Conservation (phyloP, 371 early-diverging fungal genomes). For the Mucor velutinosus region DNA sequence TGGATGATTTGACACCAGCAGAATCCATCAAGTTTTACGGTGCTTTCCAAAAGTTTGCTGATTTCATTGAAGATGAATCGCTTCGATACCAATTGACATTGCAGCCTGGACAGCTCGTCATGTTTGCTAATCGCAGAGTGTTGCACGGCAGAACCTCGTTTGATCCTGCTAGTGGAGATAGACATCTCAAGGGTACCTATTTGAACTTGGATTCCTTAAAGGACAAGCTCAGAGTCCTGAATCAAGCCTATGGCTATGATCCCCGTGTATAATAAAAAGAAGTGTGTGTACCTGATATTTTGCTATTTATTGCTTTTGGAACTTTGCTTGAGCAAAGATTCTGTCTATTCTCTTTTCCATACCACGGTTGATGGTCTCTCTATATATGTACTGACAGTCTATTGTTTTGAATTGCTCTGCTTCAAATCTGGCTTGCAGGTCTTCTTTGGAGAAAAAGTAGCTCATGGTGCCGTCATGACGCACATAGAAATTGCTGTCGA, state of each 20-base stretch:
- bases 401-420: constrained; percentile 70
- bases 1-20: constrained; percentile 54
- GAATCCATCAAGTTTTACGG: constrained; percentile 64
- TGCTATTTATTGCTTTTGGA: constrained; percentile 38
- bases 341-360: constrained; percentile 77
- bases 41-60: constrained; percentile 71
- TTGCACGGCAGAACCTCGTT: constrained; percentile 83
- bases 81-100: constrained; percentile 68
- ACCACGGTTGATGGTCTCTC: constrained; percentile 83
- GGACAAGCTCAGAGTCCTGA: constrained; percentile 58
- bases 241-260: constrained; percentile 30
- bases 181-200: constrained; percentile 85
- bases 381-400: constrained; percentile 73
- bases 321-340: constrained; percentile 89
- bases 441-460: constrained; percentile 69
- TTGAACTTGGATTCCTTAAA: constrained; percentile 79
- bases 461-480: constrained; percentile 87
- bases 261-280: neutral
- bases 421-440: constrained; percentile 59
- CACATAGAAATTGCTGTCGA: constrained; percentile 84
- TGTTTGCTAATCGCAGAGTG: constrained; percentile 86
- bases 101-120: constrained; percentile 70
- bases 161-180: constrained; percentile 70
- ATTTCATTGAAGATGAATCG: constrained; percentile 59
- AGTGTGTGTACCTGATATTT: neutral